Conservation (phyloP, 805 yeast genomes). For the Ogataea wickerhamii region DNA sequence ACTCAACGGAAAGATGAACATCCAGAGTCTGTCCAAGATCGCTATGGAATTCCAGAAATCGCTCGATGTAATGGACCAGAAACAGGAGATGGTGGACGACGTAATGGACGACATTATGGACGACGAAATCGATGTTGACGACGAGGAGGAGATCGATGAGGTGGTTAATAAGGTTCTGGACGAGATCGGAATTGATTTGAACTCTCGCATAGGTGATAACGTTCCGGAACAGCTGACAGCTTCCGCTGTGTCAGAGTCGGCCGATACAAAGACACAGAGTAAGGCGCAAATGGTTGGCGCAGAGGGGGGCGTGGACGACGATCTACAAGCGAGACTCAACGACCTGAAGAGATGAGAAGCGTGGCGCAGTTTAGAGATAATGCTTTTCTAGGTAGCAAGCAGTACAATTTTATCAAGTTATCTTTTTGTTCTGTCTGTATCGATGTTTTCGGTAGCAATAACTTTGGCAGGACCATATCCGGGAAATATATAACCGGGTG, state of each 20-base stretch:
- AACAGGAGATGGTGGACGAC: constrained; percentile 98
- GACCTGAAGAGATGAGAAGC: constrained; percentile 65
- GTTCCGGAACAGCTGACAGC: constrained; percentile 36
- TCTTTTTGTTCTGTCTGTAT: not conserved
- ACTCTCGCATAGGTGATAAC: constrained; percentile 40
- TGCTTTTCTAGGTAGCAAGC: not conserved
- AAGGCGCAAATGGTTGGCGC: constrained; percentile 31
- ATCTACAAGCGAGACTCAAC: constrained; percentile 82
- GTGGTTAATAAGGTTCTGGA: constrained; percentile 88
- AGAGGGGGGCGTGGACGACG: constrained; percentile 60
- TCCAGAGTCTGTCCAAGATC: constrained; percentile 82
- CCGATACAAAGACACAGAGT: constrained; percentile 6
- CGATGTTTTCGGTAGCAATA: too few relatives aligned
- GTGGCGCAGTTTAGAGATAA: too few relatives aligned
- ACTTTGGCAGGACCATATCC: too few relatives aligned
- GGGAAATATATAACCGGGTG: too few relatives aligned
- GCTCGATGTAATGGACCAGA: constrained; percentile 95
- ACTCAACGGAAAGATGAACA: constrained; percentile 82
- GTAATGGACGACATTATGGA: constrained; percentile 97
- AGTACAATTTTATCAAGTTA: not conserved
- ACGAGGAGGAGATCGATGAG: constrained; percentile 81
- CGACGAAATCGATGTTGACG: constrained; percentile 80
- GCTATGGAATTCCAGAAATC: constrained; percentile 95
- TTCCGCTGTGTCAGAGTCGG: constrained; percentile 10
- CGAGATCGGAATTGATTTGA: constrained; percentile 89